These are phyloP conservation scores for Fusarium sp. DNA, from an alignment of 2,329 filamentous ascomycete genomes.

Conservation along the genomic window DNA sequence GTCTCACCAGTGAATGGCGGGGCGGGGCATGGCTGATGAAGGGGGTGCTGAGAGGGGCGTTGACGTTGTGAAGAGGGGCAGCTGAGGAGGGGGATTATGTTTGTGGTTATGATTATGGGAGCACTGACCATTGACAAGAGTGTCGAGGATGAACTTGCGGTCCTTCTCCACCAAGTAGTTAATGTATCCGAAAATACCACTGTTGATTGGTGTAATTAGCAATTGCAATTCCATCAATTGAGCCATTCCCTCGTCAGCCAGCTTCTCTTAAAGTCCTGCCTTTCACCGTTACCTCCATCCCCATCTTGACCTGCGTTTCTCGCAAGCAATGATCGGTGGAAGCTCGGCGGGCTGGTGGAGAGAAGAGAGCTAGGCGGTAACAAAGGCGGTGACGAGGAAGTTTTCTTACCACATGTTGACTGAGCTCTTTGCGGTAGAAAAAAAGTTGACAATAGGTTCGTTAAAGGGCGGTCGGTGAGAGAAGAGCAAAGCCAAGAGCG, in stretches of 20 bases:
- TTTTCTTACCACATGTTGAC: slow-evolving; percentile 52
- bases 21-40: slow-evolving; percentile 47
- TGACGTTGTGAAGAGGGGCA: slow-evolving; percentile 28
- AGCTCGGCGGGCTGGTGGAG: slow-evolving; percentile 21
- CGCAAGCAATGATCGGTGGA: slow-evolving; percentile 40
- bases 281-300: slow-evolving; percentile 26
- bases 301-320: slow-evolving; percentile 27
- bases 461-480: slow-evolving; percentile 36
- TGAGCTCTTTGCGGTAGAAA: slow-evolving; percentile 39
- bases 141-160: slow-evolving; percentile 95
- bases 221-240: slow-evolving; percentile 40
- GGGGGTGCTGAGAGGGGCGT: slow-evolving; percentile 35
- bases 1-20: slow-evolving; percentile 49
- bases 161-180: slow-evolving; percentile 99
- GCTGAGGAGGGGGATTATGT: slow-evolving; percentile 33
- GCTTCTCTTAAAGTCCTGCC: slow-evolving; percentile 10
- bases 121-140: slow-evolving; percentile 90
- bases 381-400: slow-evolving; percentile 39
- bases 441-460: slow-evolving; percentile 37
- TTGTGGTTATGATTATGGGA: slow-evolving; percentile 28
- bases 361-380: slow-evolving; percentile 20
- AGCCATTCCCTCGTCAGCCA: slow-evolving; percentile 18
- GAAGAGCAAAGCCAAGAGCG: slow-evolving; percentile 38
- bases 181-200: slow-evolving; percentile 98
- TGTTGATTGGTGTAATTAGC: slow-evolving; percentile 58